Evolutionary conservation across 768 basidiomycete genomes (phyloP).

Genomic region (Tulasnella sp.): DNA sequence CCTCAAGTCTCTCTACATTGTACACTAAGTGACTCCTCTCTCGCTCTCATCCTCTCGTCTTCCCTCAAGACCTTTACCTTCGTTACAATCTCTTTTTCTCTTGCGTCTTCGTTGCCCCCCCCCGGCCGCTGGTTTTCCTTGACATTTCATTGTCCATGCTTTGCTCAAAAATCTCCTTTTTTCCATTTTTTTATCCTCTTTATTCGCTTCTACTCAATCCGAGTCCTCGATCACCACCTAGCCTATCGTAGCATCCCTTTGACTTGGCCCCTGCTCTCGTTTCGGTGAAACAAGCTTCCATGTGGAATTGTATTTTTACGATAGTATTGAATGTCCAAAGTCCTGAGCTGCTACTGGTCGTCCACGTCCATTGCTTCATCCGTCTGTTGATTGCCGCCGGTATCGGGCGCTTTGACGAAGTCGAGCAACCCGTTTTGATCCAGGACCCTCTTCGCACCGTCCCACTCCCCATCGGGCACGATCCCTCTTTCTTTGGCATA

Average conservation of each 20-base stretch:
- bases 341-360: neutral
- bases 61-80: neutral
- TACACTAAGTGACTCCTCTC: neutral
- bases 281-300: neutral
- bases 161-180: neutral
- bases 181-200: neutral
- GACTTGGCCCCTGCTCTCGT: neutral
- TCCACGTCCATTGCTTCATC: neutral
- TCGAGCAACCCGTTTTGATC: constrained; percentile 5
- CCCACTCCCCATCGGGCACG: neutral
- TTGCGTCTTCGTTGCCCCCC: neutral
- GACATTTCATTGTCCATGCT: neutral
- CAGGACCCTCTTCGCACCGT: constrained; percentile 2
- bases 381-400: neutral
- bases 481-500: neutral
- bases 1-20: neutral
- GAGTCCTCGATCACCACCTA: neutral
- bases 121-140: neutral
- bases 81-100: neutral
- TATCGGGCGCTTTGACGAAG: neutral
- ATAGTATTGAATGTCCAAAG: neutral
- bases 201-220: neutral
- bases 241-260: neutral
- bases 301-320: neutral
- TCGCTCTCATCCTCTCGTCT: neutral